Evolutionary conservation across 1,284 basidiomycete species (phyloP), one percentile per base, ranked within the genome.

Genomic region (Clitocybe nebularis): DNA sequence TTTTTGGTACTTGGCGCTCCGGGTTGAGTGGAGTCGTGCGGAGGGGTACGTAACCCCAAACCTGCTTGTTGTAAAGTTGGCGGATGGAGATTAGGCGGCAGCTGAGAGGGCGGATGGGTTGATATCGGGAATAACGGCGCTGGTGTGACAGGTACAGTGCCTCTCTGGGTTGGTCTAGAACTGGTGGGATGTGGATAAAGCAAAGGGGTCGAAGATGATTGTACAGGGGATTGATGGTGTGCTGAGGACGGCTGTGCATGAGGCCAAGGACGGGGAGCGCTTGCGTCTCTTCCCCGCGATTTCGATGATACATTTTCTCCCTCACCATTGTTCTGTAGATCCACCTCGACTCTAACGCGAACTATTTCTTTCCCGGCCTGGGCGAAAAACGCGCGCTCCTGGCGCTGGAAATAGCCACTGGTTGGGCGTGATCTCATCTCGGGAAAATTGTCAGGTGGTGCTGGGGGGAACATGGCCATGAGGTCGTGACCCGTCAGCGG

Each of bases 401-500:
- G 81, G 1, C 73, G 69, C 48, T 78, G 74, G 58, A 87, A 87
- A 59, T 75, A 86, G 24, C 77, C 75, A 39, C 76, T 79, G 0
- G 84, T 86, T 1, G 82, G 75, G 1, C 77, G 77, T 1, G 72
- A 67, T 45, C 74, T 66, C 60, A 75, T 67, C 50, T 75, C 67
- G 3, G 70, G 67, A 38, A 72, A 72, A 39, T 57, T 70, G 36
- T 74, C 68, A 2, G 83, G 83, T 5, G 81, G 71, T 5, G 78
- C 67, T 3, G 84, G 73, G 1, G 84, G 84, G 57, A 87, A 87
- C 64, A 88, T 74, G 7, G 81, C 80, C 84, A 88, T 88, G 51
- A 88, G 72, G 50, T 88, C 83, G 52, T 88, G 84, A 1, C 84
- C 84, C 0, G 83, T 85, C 3, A 81, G 81, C 1, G 84, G 84